Evolutionary conservation across 2,329 filamentous ascomycete species (phyloP).

Genomic region (Cladosporium sp.): DNA sequence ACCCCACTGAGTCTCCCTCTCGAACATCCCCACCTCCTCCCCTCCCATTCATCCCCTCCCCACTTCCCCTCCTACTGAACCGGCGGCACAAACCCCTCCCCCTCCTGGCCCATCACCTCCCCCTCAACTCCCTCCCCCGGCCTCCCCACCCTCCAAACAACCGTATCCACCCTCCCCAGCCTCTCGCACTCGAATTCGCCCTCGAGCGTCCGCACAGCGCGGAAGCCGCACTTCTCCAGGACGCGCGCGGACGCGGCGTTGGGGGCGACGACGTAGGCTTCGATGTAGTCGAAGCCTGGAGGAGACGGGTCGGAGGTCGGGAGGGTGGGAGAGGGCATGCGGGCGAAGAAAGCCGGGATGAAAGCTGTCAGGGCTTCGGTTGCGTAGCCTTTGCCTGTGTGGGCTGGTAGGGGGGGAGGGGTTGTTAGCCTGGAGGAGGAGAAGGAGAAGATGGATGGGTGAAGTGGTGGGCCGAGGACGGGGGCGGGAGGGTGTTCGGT

Average conservation of each 20-base stretch:
- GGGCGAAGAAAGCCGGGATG: slow-evolving; percentile 36
- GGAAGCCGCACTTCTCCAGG: slow-evolving; percentile 52
- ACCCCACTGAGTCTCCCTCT: too few species aligned
- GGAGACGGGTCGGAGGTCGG: too few species aligned
- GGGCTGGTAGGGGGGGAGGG: slow-evolving; percentile 11
- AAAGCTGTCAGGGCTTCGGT: slow-evolving; percentile 40
- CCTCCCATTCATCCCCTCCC: too few species aligned
- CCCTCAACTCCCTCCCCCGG: slow-evolving; percentile 12
- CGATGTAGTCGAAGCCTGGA: slow-evolving; percentile 31
- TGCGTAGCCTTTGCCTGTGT: slow-evolving; percentile 35
- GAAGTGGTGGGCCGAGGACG: neutral
- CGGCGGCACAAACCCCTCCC: slow-evolving; percentile 12
- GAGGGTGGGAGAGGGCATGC: slow-evolving; percentile 18
- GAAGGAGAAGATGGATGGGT: too few species aligned
- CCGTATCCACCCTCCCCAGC: slow-evolving; percentile 31
- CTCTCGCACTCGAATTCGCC: slow-evolving; percentile 34
- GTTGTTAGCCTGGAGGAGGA: neutral
- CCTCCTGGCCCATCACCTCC: neutral
- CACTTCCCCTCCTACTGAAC: slow-evolving; percentile 6
- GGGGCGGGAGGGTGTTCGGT: neutral
- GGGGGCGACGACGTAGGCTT: slow-evolving; percentile 42
- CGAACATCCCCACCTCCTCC: neutral
- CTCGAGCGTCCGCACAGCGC: slow-evolving; percentile 38
- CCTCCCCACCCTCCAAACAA: slow-evolving; percentile 30
- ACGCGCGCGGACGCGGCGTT: slow-evolving; percentile 53